Evolutionary conservation across 177 flowering plant genomes (phyloP).

Genomic region (Vitis hybrid): DNA sequence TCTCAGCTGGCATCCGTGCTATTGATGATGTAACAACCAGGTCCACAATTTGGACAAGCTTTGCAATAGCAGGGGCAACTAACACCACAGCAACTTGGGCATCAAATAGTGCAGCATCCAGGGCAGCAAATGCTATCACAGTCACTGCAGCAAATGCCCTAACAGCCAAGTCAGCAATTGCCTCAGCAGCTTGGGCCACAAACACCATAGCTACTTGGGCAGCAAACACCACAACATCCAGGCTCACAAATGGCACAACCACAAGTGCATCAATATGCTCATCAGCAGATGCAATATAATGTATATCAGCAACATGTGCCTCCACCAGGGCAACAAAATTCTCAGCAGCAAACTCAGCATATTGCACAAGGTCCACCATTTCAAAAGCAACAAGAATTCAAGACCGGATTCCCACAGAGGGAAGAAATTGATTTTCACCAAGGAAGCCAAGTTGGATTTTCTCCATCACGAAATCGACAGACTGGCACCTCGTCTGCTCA

Average conservation of each 20-base stretch:
- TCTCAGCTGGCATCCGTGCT: no score
- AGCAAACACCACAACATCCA: conserved; percentile 32
- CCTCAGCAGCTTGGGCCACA: conserved; percentile 22
- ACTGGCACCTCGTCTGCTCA: conserved; percentile 35
- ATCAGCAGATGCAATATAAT: conserved; percentile 46
- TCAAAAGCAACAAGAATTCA: conserved; percentile 43
- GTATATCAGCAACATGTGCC: conserved; percentile 42
- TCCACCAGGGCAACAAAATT: conserved; percentile 27
- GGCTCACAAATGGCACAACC: conserved; percentile 33
- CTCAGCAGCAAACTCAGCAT: conserved; percentile 26
- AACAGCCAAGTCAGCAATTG: conserved; percentile 20
- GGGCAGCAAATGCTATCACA: conserved; percentile 37
- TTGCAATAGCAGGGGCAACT: conserved; percentile 27
- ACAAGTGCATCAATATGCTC: conserved; percentile 44
- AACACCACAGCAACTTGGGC: conserved; percentile 21
- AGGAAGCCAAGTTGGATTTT: conserved; percentile 39
- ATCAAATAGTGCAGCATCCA: conserved; percentile 27
- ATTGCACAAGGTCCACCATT: conserved; percentile 36
- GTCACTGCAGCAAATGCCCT: conserved; percentile 31
- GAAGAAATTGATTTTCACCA: conserved; percentile 44
- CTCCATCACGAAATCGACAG: conserved; percentile 52
- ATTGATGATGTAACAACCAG: conserved; percentile 25
- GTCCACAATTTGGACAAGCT: conserved; percentile 25
- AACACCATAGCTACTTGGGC: conserved; percentile 26
- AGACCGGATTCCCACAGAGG: conserved; percentile 31